Percentiles rank a stretch among this genome's conserved stretches.
phyloP scores from a whole-genome alignment of 257 asterid species.

The Linaria vulgaris region DNA sequence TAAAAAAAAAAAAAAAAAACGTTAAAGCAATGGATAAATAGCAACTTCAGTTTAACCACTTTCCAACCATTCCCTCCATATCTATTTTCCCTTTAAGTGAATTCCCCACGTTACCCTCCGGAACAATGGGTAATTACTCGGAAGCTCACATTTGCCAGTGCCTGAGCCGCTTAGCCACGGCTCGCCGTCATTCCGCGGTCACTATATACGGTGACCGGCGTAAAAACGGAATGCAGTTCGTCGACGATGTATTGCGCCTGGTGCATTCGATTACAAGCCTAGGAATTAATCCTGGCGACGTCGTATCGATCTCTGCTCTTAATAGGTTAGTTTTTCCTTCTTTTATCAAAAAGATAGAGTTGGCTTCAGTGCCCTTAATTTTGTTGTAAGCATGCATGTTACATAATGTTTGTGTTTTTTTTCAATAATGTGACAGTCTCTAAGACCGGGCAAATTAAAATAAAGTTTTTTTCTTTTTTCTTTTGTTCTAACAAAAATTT shows the following conservation, averaged over 20 bases:
- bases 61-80: conserved; percentile 37
- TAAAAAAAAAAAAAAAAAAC: too few relatives aligned
- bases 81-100: conserved; percentile 5
- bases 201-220: conserved; percentile 45
- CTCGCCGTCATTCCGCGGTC: conserved; percentile 51
- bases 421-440: too few relatives aligned
- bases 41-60: conserved; percentile 2
- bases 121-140: conserved; percentile 50
- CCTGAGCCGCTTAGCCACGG: conserved; percentile 60
- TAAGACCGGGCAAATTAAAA: too few relatives aligned
- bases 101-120: conserved; percentile 21
- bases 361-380: not conserved
- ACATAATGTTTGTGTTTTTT: not conserved
- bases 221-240: conserved; percentile 78
- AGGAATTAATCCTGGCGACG: conserved; percentile 78
- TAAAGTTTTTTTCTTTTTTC: too few relatives aligned
- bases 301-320: conserved; percentile 83
- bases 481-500: too few relatives aligned
- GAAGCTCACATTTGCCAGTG: conserved; percentile 89
- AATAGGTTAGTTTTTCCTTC: conserved; percentile 49
- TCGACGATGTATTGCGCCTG: conserved; percentile 49
- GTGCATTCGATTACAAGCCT: conserved; percentile 60
- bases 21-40: conserved; percentile 28
- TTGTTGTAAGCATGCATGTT: conserved; percentile 3
- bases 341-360: too few relatives aligned